phyloP scores from a whole-genome alignment of 805 yeast genomes.

The Ogataea populi-albae region DNA sequence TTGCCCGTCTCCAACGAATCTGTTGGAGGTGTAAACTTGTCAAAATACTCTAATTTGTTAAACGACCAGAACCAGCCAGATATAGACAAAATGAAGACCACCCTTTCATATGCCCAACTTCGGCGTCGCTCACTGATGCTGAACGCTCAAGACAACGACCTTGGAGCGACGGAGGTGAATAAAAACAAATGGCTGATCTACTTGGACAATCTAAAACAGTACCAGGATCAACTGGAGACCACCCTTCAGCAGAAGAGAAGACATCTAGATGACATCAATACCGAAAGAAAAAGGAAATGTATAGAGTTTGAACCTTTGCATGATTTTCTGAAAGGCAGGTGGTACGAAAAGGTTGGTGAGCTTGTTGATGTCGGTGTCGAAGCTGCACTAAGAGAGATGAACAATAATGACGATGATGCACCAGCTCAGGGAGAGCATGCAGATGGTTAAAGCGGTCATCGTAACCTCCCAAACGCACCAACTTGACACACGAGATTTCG shows the following conservation, averaged over 20 bases:
- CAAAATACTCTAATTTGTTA: constrained; percentile 18
- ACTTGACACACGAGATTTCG: too few relatives aligned
- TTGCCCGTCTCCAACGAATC: constrained; percentile 8
- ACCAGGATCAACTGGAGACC: constrained; percentile 27
- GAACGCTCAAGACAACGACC: constrained; percentile 21
- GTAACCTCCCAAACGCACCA: too few relatives aligned
- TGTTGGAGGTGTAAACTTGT: constrained; percentile 18
- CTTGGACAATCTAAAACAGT: constrained; percentile 33
- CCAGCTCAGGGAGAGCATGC: too few relatives aligned
- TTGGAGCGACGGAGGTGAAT: constrained; percentile 8
- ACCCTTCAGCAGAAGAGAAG: constrained; percentile 37
- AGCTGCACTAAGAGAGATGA: constrained; percentile 25
- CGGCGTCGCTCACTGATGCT: constrained; percentile 39
- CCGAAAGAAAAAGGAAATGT: constrained; percentile 43
- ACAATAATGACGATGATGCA: too few relatives aligned
- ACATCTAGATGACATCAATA: constrained; percentile 41
- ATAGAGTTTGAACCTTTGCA: constrained; percentile 41
- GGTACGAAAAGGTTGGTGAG: constrained; percentile 48
- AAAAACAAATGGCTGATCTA: constrained; percentile 37
- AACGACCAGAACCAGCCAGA: constrained; percentile 14
- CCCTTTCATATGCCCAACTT: constrained; percentile 39
- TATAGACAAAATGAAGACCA: constrained; percentile 31
- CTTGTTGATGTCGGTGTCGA: constrained; percentile 39
- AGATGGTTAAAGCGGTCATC: too few relatives aligned
- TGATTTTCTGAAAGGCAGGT: constrained; percentile 44